Evolutionary conservation across 768 basidiomycete genomes (phyloP).

Genomic region (Pholiota molesta): DNA sequence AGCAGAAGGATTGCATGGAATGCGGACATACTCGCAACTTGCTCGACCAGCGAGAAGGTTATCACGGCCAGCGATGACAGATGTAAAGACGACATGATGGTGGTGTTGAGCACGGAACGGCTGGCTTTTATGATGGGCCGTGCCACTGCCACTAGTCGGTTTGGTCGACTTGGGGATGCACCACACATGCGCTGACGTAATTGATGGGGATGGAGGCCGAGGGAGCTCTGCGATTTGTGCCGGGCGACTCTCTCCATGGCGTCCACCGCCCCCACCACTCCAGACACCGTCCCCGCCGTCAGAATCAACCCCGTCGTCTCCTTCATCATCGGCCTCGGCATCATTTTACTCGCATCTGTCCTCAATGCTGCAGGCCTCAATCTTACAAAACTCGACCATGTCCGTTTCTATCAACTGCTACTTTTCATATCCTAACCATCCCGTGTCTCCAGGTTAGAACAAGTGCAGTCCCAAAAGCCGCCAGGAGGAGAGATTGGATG

Average conservation of each 20-base stretch:
- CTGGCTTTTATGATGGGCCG: background rate
- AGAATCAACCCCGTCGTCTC: slow-evolving; percentile 58
- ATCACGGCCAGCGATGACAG: slow-evolving; percentile 11
- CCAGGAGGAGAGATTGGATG: slow-evolving; percentile 75
- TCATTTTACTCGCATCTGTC: slow-evolving; percentile 83
- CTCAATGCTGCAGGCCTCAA: slow-evolving; percentile 93
- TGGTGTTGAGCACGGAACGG: background rate
- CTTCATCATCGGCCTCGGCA: slow-evolving; percentile 85
- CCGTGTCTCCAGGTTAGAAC: slow-evolving; percentile 59
- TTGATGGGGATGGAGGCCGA: slow-evolving; percentile 1
- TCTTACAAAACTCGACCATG: slow-evolving; percentile 92
- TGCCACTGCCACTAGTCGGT: background rate
- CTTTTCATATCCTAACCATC: background rate
- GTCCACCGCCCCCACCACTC: slow-evolving; percentile 19
- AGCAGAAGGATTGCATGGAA: background rate
- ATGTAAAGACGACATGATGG: slow-evolving; percentile 1
- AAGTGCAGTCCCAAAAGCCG: slow-evolving; percentile 73
- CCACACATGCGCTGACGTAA: slow-evolving; percentile 6
- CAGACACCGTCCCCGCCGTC: slow-evolving; percentile 25
- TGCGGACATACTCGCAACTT: slow-evolving; percentile 3
- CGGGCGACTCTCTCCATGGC: slow-evolving; percentile 18
- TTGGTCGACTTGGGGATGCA: background rate
- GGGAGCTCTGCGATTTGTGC: background rate
- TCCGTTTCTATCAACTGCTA: slow-evolving; percentile 34
- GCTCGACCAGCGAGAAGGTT: slow-evolving; percentile 7